Base-by-base conservation (phyloP, 495 filamentous ascomycete genomes). In the Aspergillus avenaceus region DNA sequence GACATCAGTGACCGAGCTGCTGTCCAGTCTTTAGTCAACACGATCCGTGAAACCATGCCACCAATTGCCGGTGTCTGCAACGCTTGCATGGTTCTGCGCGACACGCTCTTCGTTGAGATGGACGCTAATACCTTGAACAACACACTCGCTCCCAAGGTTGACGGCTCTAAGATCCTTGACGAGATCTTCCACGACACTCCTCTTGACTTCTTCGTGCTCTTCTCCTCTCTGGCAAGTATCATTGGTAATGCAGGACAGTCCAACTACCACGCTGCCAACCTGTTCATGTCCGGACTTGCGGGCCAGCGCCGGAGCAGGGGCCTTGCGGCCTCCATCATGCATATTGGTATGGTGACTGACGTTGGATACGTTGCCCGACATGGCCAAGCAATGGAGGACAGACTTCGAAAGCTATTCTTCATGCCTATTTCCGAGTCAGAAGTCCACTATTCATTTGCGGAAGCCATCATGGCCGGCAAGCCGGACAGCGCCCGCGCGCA, bases 191-290 rank as follows among this genome's bases (percentile, higher is more conserved):
- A 22, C 29, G 51, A 65, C 16, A 40, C 56, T 0, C 11, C 14
- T 5, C 72, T 85, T 0, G 83, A 86, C 48, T 86, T 84, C 66
- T 84, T 85, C 63, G 64, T 84, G 22, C 64, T 78, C 31, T 70
- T 84, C 47, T 82, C 79, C 0, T 86, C 83, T 0, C 60, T 75
- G 5, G 67, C 78, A 5, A 66, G 69, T 26, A 64, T 75, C 7
- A 64, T 79, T 21, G 82, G 83, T 0, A 81, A 76, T 1, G 53
- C 63, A 29, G 79, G 78, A 0, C 83, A 86, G 60, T 68, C 79
- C 1, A 81, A 78, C 9, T 86, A 86, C 56, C 66, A 72, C 21
- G 80, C 82, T 6, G 80, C 76, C 8, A 84, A 82, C 59, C 66
- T 68, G 44, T 84, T 76, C 64, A 61, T 51, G 65, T 69, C 34